Evolutionary conservation across 2,329 filamentous ascomycete genomes (phyloP).

Genomic region (Zymoseptoria brevis): DNA sequence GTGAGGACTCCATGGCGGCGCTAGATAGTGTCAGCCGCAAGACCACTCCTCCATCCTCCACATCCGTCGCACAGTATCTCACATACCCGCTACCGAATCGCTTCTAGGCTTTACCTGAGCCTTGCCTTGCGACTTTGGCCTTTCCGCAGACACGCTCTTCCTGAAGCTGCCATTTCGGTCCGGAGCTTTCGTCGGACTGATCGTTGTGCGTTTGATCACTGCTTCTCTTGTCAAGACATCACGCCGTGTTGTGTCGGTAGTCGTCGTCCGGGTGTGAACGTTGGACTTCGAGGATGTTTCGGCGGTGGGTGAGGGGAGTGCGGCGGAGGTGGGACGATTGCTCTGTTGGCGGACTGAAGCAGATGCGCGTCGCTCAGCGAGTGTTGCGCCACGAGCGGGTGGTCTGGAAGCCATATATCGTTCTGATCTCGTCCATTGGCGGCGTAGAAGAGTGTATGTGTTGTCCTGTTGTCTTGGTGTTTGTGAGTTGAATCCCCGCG

Average conservation of each 20-base stretch:
- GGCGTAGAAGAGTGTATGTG: not conserved
- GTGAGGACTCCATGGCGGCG: conserved; percentile 65
- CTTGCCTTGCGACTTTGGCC: conserved; percentile 9
- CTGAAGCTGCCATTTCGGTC: conserved; percentile 6
- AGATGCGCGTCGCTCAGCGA: conserved; percentile 23
- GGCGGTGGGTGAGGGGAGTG: conserved; percentile 10
- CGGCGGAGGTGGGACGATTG: conserved; percentile 19
- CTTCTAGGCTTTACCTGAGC: conserved; percentile 5
- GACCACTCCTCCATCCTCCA: not conserved
- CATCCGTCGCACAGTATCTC: not conserved
- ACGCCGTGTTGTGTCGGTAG: conserved; percentile 14
- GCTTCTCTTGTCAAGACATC: conserved; percentile 14
- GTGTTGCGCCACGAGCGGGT: conserved; percentile 19
- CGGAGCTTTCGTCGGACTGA: conserved; percentile 14
- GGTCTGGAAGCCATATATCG: conserved; percentile 21
- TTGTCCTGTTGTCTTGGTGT: not conserved
- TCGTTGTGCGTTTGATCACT: conserved; percentile 13
- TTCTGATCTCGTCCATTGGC: conserved; percentile 8
- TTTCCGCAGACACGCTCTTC: conserved; percentile 13
- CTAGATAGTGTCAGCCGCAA: conserved; percentile 2
- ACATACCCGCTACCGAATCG: conserved; percentile 16
- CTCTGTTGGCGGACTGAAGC: conserved; percentile 21
- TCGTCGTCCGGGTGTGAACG: conserved; percentile 12
- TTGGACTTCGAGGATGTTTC: conserved; percentile 10
- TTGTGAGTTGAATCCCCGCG: not conserved